These are phyloP conservation scores for Parachlorella kessleri DNA, from an alignment of 139 green algal species.

Conservation along the genomic window DNA sequence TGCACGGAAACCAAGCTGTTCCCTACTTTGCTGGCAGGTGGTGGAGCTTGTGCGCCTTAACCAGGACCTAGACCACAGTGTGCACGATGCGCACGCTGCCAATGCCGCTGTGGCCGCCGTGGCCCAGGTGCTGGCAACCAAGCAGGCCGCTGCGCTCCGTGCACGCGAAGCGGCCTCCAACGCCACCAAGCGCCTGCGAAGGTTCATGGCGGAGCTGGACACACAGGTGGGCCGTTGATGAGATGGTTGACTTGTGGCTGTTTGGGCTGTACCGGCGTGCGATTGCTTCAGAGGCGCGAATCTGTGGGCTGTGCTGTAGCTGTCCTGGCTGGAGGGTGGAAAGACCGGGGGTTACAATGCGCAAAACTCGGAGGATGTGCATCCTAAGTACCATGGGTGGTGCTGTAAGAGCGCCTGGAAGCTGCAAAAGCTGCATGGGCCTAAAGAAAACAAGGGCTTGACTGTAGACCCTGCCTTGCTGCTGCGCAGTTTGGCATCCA, in stretches of 20 bases:
- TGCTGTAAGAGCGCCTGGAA: not conserved
- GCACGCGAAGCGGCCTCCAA: conserved; percentile 26
- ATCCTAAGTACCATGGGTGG: not conserved
- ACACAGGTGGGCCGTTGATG: conserved; percentile 34
- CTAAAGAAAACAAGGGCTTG: not conserved
- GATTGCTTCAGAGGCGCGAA: too few relatives aligned
- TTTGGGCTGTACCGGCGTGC: too few relatives aligned
- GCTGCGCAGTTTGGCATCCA: conserved; percentile 35
- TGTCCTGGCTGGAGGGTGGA: too few relatives aligned
- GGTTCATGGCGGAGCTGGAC: conserved; percentile 52
- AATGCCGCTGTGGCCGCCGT: conserved; percentile 60
- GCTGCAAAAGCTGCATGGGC: not conserved
- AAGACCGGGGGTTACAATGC: not conserved
- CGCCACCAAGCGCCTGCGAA: conserved; percentile 45
- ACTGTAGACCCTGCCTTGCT: not conserved
- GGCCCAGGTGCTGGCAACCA: conserved; percentile 52
- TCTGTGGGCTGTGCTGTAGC: too few relatives aligned
- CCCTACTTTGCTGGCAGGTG: conserved; percentile 26
- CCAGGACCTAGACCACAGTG: conserved; percentile 28
- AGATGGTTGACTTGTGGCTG: too few relatives aligned
- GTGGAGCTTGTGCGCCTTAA: conserved; percentile 37
- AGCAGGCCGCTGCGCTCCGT: conserved; percentile 47
- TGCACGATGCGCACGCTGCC: conserved; percentile 35
- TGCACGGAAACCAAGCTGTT: too few relatives aligned
- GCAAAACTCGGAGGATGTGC: not conserved